Evolutionary conservation across 2,329 filamentous ascomycete species (phyloP).

Genomic region (Penicillium sp.): DNA sequence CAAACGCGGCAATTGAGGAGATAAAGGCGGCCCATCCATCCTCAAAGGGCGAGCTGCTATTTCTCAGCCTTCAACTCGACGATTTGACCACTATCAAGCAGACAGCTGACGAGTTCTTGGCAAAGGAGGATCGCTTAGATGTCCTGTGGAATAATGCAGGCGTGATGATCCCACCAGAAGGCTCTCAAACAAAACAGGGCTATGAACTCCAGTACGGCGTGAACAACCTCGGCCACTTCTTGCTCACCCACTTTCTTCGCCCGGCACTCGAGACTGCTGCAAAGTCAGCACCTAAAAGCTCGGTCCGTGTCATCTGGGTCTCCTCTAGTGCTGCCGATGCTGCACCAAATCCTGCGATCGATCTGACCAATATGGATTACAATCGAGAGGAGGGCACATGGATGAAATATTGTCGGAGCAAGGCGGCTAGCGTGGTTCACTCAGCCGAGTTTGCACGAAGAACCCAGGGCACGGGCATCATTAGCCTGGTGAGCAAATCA

Average conservation of each 20-base stretch:
- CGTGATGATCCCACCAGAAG: slow-evolving; percentile 42
- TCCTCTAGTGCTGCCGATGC: slow-evolving; percentile 34
- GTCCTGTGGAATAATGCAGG: slow-evolving; percentile 45
- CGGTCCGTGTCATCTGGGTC: slow-evolving; percentile 41
- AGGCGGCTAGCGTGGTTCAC: slow-evolving; percentile 26
- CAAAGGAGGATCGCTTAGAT: slow-evolving; percentile 42
- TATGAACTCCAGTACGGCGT: slow-evolving; percentile 44
- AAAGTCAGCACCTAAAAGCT: slow-evolving; percentile 22
- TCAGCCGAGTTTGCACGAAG: slow-evolving; percentile 19
- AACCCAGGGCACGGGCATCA: slow-evolving; percentile 15
- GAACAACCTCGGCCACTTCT: slow-evolving; percentile 43
- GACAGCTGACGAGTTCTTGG: slow-evolving; percentile 41
- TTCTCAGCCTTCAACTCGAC: slow-evolving; percentile 47
- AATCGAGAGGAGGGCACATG: slow-evolving; percentile 13
- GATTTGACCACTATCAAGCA: slow-evolving; percentile 49
- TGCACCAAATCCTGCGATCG: slow-evolving; percentile 9
- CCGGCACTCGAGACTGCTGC: slow-evolving; percentile 39
- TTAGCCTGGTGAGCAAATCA: slow-evolving; percentile 16
- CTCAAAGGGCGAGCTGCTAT: slow-evolving; percentile 16
- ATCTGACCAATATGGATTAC: slow-evolving; percentile 10
- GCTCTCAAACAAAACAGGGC: slow-evolving; percentile 37
- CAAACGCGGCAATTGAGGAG: slow-evolving; percentile 36
- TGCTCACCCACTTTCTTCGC: slow-evolving; percentile 44
- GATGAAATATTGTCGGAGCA: slow-evolving; percentile 25
- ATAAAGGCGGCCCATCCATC: slow-evolving; percentile 23